Percentiles rank a stretch among this genome's conserved stretches.
Conservation (phyloP, 331 rosid genomes). For the Acacia pycnantha region DNA sequence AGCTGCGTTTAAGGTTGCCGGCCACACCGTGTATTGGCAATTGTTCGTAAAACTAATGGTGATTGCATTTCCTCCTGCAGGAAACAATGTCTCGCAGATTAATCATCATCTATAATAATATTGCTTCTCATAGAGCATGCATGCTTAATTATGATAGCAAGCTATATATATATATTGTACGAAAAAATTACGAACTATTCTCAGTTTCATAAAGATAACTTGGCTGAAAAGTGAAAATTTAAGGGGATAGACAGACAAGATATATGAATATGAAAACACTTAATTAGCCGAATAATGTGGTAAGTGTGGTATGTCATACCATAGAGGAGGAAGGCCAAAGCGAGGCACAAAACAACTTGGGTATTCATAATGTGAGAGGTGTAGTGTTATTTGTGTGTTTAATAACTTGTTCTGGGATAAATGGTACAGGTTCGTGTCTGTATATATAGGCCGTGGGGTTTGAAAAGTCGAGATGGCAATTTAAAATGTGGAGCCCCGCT, state of each 20-base stretch:
- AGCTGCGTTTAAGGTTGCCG: slow-evolving; percentile 33
- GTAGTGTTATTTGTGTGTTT: background rate
- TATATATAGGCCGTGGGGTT: background rate
- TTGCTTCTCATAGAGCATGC: background rate
- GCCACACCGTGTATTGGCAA: slow-evolving; percentile 37
- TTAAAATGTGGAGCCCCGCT: background rate
- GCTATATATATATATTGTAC: too few relatives aligned
- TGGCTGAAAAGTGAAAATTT: background rate
- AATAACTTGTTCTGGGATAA: background rate
- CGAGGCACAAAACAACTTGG: background rate
- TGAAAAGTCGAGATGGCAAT: background rate
- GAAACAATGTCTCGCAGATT: background rate
- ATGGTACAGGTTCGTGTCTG: background rate
- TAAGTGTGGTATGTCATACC: background rate
- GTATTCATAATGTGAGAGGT: background rate
- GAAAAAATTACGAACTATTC: too few relatives aligned
- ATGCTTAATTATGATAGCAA: too few relatives aligned
- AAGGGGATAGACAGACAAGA: background rate
- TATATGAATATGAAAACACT: background rate
- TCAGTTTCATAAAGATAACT: background rate
- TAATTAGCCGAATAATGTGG: background rate
- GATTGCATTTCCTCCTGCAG: slow-evolving; percentile 38
- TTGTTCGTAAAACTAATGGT: slow-evolving; percentile 33
- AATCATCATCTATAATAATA: background rate
- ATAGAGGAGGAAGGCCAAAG: background rate